phyloP scores from a whole-genome alignment of 192 early-diverging fungal species.

The Rhizophagus prolifer region DNA sequence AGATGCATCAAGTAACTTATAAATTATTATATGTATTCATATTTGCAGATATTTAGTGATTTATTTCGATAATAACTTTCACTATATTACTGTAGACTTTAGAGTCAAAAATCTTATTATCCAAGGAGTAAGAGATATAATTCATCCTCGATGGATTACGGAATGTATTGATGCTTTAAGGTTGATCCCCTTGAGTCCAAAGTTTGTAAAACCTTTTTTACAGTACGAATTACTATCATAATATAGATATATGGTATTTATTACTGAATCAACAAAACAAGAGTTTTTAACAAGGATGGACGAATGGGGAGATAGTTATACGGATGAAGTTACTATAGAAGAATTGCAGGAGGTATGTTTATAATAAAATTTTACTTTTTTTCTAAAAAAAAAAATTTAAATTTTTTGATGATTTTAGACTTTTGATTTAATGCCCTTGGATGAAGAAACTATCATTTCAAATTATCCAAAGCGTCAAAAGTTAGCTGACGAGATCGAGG shows the following conservation, averaged over 20 bases:
- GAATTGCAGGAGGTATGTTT: conserved; percentile 55
- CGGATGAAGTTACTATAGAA: conserved; percentile 50
- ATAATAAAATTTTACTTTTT: not conserved
- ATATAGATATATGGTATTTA: conserved; percentile 61
- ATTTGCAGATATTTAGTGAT: not conserved
- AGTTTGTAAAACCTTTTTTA: conserved; percentile 43
- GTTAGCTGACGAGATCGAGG: conserved; percentile 8
- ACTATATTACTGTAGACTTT: conserved; percentile 41
- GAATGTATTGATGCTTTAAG: conserved; percentile 56
- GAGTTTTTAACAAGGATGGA: conserved; percentile 61
- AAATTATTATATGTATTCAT: too few relatives aligned
- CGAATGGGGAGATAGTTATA: conserved; percentile 68
- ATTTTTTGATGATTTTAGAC: not conserved
- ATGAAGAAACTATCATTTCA: not conserved
- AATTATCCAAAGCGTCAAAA: not conserved
- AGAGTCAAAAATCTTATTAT: conserved; percentile 56
- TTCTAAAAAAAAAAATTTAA: not conserved
- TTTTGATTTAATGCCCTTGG: conserved; percentile 2
- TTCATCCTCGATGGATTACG: conserved; percentile 62
- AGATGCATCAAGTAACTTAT: conserved; percentile 10
- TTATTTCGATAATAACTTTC: not conserved
- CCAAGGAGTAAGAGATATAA: conserved; percentile 53
- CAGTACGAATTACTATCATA: not conserved
- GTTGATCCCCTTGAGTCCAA: conserved; percentile 58
- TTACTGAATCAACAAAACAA: conserved; percentile 48